phyloP scores from a whole-genome alignment of 139 green algal species.

The Marvania coccoides region DNA sequence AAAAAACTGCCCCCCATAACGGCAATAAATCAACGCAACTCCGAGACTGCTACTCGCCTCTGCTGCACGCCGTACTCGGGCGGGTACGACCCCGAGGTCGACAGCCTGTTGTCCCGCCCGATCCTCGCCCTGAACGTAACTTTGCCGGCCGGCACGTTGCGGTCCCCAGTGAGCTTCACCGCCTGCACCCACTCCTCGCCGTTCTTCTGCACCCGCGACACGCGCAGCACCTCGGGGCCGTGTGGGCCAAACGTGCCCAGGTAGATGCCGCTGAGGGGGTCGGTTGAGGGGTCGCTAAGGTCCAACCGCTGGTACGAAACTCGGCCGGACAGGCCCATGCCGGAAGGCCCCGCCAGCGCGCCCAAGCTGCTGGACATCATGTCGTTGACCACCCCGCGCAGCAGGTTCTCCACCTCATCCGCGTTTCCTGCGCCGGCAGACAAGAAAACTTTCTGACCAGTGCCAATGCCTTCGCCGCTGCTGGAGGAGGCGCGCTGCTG shows the following conservation, averaged over 20 bases:
- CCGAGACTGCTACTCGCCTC: slow-evolving; percentile 64
- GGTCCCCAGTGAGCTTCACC: slow-evolving; percentile 85
- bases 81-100: slow-evolving; percentile 55
- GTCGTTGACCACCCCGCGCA: neutral
- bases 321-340: neutral
- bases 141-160: slow-evolving; percentile 75
- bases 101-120: slow-evolving; percentile 13
- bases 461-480: neutral
- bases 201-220: slow-evolving; percentile 36
- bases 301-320: neutral
- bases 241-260: slow-evolving; percentile 83
- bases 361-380: neutral
- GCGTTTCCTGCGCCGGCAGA: neutral
- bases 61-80: slow-evolving; percentile 72
- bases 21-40: slow-evolving; percentile 55
- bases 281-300: slow-evolving; percentile 24
- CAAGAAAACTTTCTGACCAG: neutral
- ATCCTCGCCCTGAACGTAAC: slow-evolving; percentile 75
- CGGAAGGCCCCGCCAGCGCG: slow-evolving; percentile 1
- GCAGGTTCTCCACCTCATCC: neutral
- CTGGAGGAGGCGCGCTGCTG: neutral
- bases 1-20: too few relatives aligned
- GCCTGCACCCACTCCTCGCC: slow-evolving; percentile 63
- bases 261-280: slow-evolving; percentile 67
- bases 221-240: slow-evolving; percentile 75